phyloP scores from a whole-genome alignment of 495 filamentous ascomycete genomes.

The Recurvomyces mirabilis region DNA sequence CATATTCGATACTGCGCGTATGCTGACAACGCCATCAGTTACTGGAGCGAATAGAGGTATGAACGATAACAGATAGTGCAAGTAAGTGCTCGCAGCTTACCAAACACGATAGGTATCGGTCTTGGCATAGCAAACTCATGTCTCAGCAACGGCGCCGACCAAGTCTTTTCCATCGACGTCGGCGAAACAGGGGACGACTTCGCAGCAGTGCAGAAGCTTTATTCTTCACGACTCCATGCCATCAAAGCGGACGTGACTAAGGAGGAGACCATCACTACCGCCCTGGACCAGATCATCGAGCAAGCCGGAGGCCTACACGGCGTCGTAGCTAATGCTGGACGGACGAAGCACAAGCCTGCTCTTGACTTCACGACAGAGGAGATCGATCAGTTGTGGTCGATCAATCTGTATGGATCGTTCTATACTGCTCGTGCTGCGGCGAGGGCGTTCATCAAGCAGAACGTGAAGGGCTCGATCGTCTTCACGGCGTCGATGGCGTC shows the following conservation, averaged over 20 bases:
- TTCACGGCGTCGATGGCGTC: conserved; percentile 19
- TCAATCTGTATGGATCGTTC: conserved; percentile 18
- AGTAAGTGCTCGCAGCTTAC: too few species aligned
- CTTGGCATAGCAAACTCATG: conserved; percentile 16
- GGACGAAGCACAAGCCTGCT: conserved; percentile 21
- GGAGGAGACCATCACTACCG: conserved; percentile 11
- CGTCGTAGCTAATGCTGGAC: conserved; percentile 16
- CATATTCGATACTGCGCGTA: too few species aligned
- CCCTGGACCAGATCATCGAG: conserved; percentile 10
- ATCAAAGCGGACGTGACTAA: conserved; percentile 16
- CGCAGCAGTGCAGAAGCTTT: conserved; percentile 7
- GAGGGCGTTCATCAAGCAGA: conserved; percentile 17
- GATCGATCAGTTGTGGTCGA: conserved; percentile 15
- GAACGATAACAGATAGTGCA: too few species aligned
- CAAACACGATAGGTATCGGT: conserved; percentile 15
- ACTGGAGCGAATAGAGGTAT: too few species aligned
- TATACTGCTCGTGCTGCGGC: conserved; percentile 18
- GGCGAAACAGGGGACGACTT: conserved; percentile 14
- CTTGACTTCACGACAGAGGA: conserved; percentile 21
- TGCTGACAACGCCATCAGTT: too few species aligned
- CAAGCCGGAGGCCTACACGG: conserved; percentile 12
- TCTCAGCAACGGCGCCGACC: conserved; percentile 13
- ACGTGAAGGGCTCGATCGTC: conserved; percentile 13
- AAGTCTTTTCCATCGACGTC: conserved; percentile 14
- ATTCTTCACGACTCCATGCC: conserved; percentile 7